Conservation (phyloP, 768 basidiomycete genomes). For the Kwoniella europaea region DNA sequence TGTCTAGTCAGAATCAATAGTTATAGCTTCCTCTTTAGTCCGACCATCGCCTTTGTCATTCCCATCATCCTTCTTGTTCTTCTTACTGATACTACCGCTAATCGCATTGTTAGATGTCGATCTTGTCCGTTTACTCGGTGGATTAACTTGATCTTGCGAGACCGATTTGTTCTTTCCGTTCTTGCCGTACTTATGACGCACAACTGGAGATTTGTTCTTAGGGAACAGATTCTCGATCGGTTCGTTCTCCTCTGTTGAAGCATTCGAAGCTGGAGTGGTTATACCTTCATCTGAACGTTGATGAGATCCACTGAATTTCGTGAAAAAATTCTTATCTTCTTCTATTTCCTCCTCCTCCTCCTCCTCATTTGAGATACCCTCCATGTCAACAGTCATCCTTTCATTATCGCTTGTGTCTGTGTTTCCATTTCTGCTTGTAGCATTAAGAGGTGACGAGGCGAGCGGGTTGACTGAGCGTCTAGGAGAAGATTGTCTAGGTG, state of each 20-base stretch:
- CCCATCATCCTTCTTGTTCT: not conserved
- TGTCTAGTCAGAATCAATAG: not conserved
- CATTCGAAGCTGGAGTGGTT: not conserved
- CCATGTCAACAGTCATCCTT: too few relatives aligned
- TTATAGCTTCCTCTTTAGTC: constrained; percentile 1
- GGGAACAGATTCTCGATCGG: not conserved
- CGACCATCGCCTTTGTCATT: not conserved
- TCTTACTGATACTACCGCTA: too few relatives aligned
- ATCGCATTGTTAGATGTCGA: too few relatives aligned
- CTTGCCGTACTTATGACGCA: not conserved
- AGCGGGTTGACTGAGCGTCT: not conserved
- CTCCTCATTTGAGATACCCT: too few relatives aligned
- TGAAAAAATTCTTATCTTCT: not conserved
- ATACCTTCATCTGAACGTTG: too few relatives aligned
- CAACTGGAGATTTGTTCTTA: not conserved
- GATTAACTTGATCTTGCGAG: too few relatives aligned
- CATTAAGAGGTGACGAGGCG: not conserved
- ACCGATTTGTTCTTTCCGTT: not conserved
- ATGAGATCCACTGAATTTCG: not conserved
- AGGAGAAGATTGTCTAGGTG: not conserved
- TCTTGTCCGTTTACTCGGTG: too few relatives aligned
- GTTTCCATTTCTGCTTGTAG: not conserved
- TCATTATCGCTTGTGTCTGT: too few relatives aligned
- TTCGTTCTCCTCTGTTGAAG: constrained; percentile 1
- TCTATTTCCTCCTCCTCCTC: not conserved